Evolutionary conservation across 805 yeast species (phyloP).

Genomic region (Jamesozyma jinghongensis): DNA sequence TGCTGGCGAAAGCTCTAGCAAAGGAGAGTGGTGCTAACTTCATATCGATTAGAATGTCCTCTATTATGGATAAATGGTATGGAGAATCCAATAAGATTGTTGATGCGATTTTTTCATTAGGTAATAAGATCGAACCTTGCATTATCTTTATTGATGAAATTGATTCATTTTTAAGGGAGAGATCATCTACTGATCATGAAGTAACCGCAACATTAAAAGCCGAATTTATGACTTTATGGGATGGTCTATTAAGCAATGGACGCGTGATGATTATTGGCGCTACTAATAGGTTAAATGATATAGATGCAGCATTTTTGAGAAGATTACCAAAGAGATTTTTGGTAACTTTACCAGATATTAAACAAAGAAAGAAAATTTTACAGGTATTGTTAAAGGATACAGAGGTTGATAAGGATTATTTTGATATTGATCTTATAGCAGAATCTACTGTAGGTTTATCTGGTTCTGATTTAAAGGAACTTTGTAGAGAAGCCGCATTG

Average conservation of each 20-base stretch:
- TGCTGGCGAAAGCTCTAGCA: constrained; percentile 94
- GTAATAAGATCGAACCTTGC: constrained; percentile 85
- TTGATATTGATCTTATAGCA: constrained; percentile 55
- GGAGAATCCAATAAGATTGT: constrained; percentile 93
- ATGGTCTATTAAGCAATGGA: constrained; percentile 73
- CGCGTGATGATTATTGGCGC: constrained; percentile 87
- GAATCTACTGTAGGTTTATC: constrained; percentile 62
- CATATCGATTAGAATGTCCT: constrained; percentile 83
- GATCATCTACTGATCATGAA: constrained; percentile 82
- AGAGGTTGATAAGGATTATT: constrained; percentile 42
- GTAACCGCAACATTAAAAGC: constrained; percentile 92
- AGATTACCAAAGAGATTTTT: constrained; percentile 88
- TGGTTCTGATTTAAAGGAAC: constrained; percentile 86
- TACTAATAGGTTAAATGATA: constrained; percentile 85
- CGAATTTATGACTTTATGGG: constrained; percentile 97
- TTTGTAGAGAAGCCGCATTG: constrained; percentile 90
- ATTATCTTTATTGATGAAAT: constrained; percentile 94
- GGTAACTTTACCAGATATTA: constrained; percentile 58
- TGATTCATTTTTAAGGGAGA: constrained; percentile 84
- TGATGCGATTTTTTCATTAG: constrained; percentile 85
- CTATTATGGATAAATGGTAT: constrained; percentile 95
- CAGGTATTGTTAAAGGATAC: constrained; percentile 60
- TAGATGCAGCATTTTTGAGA: constrained; percentile 85
- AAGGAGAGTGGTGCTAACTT: constrained; percentile 86
- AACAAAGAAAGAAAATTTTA: constrained; percentile 64